These are phyloP conservation scores for Lachnellula arida DNA, from an alignment of 2,329 filamentous ascomycete species.

Conservation along the genomic window DNA sequence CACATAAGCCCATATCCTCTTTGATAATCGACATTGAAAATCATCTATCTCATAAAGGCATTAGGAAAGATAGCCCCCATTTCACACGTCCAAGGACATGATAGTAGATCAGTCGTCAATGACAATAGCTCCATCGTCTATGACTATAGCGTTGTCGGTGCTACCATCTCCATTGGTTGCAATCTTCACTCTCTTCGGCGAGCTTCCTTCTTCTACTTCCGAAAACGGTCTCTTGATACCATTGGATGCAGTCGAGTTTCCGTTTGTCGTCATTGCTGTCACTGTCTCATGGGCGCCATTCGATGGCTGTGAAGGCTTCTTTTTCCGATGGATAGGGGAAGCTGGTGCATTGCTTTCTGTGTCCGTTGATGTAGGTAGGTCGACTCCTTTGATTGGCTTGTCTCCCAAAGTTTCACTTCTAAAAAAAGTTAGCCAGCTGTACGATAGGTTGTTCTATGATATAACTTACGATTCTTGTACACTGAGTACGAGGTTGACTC, in stretches of 20 bases:
- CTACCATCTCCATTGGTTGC: slow-evolving; percentile 35
- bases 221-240: slow-evolving; percentile 31
- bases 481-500: slow-evolving; percentile 75
- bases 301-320: slow-evolving; percentile 14
- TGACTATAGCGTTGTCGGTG: slow-evolving; percentile 30
- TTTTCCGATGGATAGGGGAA: slow-evolving; percentile 26
- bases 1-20: slow-evolving; percentile 35
- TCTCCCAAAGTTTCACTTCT: slow-evolving; percentile 35
- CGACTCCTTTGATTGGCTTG: slow-evolving; percentile 47
- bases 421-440: slow-evolving; percentile 9
- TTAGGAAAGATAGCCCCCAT: not conserved
- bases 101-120: slow-evolving; percentile 53
- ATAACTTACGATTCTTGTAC: slow-evolving; percentile 57
- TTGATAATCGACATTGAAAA: not conserved
- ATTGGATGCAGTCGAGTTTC: slow-evolving; percentile 5
- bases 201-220: slow-evolving; percentile 20
- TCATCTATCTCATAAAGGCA: not conserved
- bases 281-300: slow-evolving; percentile 12
- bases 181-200: slow-evolving; percentile 29
- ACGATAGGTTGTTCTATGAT: not conserved
- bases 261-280: slow-evolving; percentile 10
- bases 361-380: slow-evolving; percentile 14
- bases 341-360: slow-evolving; percentile 8
- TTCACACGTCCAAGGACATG: not conserved
- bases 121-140: slow-evolving; percentile 54